phyloP scores from a whole-genome alignment of 2,329 filamentous ascomycete species.

The Mollisia scopiformis region DNA sequence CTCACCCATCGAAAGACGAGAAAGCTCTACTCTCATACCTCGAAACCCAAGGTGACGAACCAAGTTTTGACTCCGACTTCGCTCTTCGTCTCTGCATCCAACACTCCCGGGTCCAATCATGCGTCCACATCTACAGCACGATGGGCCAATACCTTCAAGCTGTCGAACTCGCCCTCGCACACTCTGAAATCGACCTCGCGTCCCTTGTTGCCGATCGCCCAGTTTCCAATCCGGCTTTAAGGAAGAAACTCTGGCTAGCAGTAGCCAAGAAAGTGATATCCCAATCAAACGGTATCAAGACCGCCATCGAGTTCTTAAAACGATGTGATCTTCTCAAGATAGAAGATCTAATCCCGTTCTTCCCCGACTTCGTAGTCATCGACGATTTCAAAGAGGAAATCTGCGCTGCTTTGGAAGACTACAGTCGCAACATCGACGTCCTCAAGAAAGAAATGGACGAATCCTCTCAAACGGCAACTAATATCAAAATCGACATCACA shows the following conservation, averaged over 20 bases:
- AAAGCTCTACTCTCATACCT: constrained; percentile 85
- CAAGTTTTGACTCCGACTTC: constrained; percentile 92
- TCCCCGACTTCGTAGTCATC: constrained; percentile 97
- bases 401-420: constrained; percentile 89
- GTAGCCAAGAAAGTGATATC: constrained; percentile 94
- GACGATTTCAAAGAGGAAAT: constrained; percentile 99
- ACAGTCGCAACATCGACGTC: constrained; percentile 85
- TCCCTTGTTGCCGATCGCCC: constrained; percentile 86
- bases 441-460: constrained; percentile 96
- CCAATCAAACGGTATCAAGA: constrained; percentile 84
- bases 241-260: constrained; percentile 94
- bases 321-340: constrained; percentile 91
- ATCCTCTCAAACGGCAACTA: constrained; percentile 81
- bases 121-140: constrained; percentile 94
- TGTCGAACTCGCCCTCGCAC: constrained; percentile 87
- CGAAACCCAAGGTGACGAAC: constrained; percentile 84
- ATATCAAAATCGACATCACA: constrained; percentile 89
- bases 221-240: constrained; percentile 74
- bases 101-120: constrained; percentile 88
- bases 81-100: constrained; percentile 94
- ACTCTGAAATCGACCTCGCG: constrained; percentile 88
- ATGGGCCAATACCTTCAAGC: constrained; percentile 96
- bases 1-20: constrained; percentile 81
- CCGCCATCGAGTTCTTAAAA: constrained; percentile 90
- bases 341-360: constrained; percentile 96